Evolutionary conservation across 768 basidiomycete species (phyloP).

Genomic region (Rhizopogon rudus): DNA sequence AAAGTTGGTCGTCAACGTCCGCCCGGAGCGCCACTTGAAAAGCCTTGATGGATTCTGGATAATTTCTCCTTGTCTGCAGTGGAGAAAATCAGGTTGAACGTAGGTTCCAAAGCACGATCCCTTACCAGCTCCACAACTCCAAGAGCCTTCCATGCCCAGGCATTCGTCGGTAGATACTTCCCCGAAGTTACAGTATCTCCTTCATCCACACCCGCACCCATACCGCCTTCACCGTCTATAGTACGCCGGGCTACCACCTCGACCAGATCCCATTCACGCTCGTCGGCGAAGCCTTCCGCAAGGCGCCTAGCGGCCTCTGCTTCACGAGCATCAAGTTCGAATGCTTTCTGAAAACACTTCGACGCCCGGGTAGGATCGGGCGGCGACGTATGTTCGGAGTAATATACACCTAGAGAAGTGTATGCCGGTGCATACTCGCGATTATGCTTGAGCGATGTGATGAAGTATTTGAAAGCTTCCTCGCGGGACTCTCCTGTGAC

Average conservation of each 20-base stretch:
- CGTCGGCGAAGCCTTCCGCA: slow-evolving; percentile 86
- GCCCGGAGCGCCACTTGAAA: slow-evolving; percentile 85
- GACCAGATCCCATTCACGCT: slow-evolving; percentile 93
- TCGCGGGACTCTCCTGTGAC: slow-evolving; percentile 44
- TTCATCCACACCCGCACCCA: slow-evolving; percentile 49
- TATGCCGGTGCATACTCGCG: slow-evolving; percentile 85
- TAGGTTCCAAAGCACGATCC: slow-evolving; percentile 6
- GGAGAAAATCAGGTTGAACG: background rate
- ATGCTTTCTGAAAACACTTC: slow-evolving; percentile 97
- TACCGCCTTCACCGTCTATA: slow-evolving; percentile 89
- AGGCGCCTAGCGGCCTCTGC: slow-evolving; percentile 78
- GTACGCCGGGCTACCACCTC: slow-evolving; percentile 90
- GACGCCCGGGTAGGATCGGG: slow-evolving; percentile 82
- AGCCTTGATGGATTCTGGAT: slow-evolving; percentile 69
- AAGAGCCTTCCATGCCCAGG: slow-evolving; percentile 98
- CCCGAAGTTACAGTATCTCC: slow-evolving; percentile 34
- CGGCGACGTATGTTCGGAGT: slow-evolving; percentile 62
- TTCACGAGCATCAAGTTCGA: slow-evolving; percentile 91
- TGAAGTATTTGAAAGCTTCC: slow-evolving; percentile 74
- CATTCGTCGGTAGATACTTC: slow-evolving; percentile 68
- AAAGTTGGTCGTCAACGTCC: slow-evolving; percentile 66
- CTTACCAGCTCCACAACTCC: slow-evolving; percentile 88
- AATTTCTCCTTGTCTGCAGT: slow-evolving; percentile 62
- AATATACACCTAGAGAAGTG: slow-evolving; percentile 90
- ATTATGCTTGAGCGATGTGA: slow-evolving; percentile 70